Percentiles rank a stretch among this genome's conserved stretches.
Evolutionary conservation across 129 eudicot species (phyloP).

Genomic region (Arctium lappa): DNA sequence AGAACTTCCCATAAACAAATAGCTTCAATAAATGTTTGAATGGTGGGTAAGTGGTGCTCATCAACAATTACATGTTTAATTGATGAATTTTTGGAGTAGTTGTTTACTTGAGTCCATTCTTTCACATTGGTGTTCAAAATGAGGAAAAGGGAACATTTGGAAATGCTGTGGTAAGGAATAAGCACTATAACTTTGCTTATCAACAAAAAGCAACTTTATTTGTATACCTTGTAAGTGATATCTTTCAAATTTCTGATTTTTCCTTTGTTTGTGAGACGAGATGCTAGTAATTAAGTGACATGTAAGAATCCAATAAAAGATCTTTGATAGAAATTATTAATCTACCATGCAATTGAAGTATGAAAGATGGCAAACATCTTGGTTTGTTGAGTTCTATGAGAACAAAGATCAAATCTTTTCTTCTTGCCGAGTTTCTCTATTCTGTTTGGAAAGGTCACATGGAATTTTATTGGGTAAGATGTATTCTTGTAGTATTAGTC

Average conservation of each 20-base stretch:
- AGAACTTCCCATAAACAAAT: background rate
- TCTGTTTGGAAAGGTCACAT: background rate
- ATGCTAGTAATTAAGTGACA: background rate
- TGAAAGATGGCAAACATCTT: background rate
- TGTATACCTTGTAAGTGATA: background rate
- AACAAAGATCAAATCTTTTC: background rate
- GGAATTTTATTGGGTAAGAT: background rate
- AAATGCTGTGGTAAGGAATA: background rate
- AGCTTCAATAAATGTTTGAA: background rate
- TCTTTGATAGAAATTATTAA: background rate
- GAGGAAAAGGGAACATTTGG: constrained; percentile 1
- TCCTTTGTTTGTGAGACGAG: background rate
- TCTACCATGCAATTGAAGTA: background rate
- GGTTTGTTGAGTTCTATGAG: background rate
- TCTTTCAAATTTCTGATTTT: background rate
- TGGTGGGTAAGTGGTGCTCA: background rate
- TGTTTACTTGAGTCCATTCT: background rate
- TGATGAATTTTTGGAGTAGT: background rate
- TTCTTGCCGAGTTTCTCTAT: background rate
- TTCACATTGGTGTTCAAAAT: background rate
- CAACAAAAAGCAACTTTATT: background rate
- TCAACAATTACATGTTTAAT: background rate
- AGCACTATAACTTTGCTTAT: background rate
- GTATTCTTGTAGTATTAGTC: background rate
- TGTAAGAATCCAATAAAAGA: background rate